Base-by-base conservation (phyloP, 2,329 filamentous ascomycete species). In the Cladosporium sp. region DNA sequence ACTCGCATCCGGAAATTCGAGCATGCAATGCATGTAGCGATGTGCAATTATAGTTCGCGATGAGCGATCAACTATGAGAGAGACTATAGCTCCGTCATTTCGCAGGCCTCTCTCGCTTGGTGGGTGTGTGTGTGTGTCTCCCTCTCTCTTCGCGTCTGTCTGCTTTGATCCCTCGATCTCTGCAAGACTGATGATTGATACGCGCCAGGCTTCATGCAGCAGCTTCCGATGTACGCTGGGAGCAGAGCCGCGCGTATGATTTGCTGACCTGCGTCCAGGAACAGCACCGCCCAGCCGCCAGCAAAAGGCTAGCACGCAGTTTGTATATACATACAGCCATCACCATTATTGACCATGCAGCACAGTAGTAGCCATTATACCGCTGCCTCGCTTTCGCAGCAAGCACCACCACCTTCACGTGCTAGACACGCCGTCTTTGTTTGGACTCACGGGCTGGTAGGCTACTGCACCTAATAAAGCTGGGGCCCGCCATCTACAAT, bases 351-450 rank as follows among this genome's bases (percentile, higher is more conserved):
- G 23, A 26, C 23, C 23, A 26, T 26, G 23, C 23, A 26, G 23
- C 23, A 26, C 23, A 26, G 23, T 26, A 26, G 1, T 26, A 26
- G 23, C 23, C 2, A 26, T 26, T 26, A 26, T 26, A n/a, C 37
- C 37, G 6, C 6, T n/a, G 37, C 18, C 37, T 44, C 16, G 5
- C 10, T n/a, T 18, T 44, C 37, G 37, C 40, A 46, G 8, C 29
- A 31, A 31, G 29, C 29, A 31, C 18, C 4, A 14, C 16, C 37
- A n/a, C 10, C 52, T 33, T 55, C 52, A 55, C 52, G 52, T 55
- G 52, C 52, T n/a, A 55, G 52, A 55, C 52, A 55, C 31, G 18
- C 29, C 26, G 28, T n/a, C 28, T 55, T 21, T 55, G 52, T 55
- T 55, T 55, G 52, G 52, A 55, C 52, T 29, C 52, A 33, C 1